Base-by-base conservation (phyloP, 2,329 filamentous ascomycete genomes). In the Phialophora verrucosa region DNA sequence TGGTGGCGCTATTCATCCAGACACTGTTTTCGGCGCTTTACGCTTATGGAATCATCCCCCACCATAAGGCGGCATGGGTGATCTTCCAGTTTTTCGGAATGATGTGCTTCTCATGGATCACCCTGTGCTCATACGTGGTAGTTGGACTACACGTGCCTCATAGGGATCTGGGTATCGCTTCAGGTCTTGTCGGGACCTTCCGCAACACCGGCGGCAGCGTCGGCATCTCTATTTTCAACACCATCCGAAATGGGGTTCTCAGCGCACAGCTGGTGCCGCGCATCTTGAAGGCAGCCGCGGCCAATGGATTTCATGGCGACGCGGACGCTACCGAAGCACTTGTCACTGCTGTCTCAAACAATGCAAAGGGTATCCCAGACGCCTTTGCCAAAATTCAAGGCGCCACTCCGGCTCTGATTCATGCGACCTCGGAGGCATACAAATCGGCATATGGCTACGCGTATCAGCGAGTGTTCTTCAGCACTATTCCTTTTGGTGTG, bases 401-500 rank as follows among this genome's bases (percentile, higher is more conserved):
- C 4, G 76, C 81, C 35, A 78, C 73, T 7, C 61, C 74, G 0
- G 66, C 71, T n/a, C 75, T 82, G 50, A 69, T 73, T 27, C 72
- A 64, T 2, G 78, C 78, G 0, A 78, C 81, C 0, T 73, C 67
- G 2, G 65, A 67, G 1, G 78, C 79, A 29, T 66, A 78, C 59
- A 77, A 79, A 68, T 73, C 73, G 14, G 80, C 80, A 25, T 82
- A 83, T 70, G 72, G 75, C 7, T 64, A 76, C 17, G 78, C 79
- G 3, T 83, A 83, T 72, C 74, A 75, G 62, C 77, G 78, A 2
- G 82, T 85, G 1, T 84, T 68, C 66, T 58, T 71, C 51, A 31
- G 67, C 47, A 57, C 60, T 20, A 62, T 72, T 54, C 67, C 69
- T 2, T 72, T 72, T 50, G 70, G 65, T 35, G 65, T 66, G 14